These are phyloP conservation scores for Neoarthrinium moseri DNA, from an alignment of 2,329 filamentous ascomycete genomes.

Conservation along the genomic window DNA sequence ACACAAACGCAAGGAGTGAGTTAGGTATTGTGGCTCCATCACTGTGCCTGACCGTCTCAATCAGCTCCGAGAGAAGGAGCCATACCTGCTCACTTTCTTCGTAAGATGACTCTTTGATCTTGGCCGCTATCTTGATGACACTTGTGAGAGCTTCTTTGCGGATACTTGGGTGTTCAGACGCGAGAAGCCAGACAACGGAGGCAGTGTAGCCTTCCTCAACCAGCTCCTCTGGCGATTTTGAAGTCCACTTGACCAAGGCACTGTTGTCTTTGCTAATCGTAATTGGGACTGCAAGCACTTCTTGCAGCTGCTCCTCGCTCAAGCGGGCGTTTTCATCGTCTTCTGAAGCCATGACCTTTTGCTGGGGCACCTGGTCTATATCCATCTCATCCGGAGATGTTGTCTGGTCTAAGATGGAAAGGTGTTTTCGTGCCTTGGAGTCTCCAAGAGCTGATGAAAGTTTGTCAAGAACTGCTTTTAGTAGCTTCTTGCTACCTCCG, in stretches of 20 bases:
- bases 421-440: conserved; percentile 33
- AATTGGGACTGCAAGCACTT: conserved; percentile 50
- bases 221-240: conserved; percentile 75
- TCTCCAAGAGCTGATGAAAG: conserved; percentile 34
- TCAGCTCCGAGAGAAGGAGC: conserved; percentile 75
- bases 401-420: conserved; percentile 18
- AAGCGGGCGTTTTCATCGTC: conserved; percentile 18
- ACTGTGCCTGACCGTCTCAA: conserved; percentile 64
- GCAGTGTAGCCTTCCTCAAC: conserved; percentile 74
- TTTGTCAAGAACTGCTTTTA: conserved; percentile 43
- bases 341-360: neutral
- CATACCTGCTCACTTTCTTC: conserved; percentile 76
- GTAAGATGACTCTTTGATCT: conserved; percentile 67
- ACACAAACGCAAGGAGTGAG: conserved; percentile 73
- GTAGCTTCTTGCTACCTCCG: conserved; percentile 45
- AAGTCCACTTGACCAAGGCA: conserved; percentile 63
- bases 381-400: conserved; percentile 4
- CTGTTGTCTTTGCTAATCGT: conserved; percentile 51
- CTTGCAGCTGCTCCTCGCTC: conserved; percentile 44
- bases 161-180: conserved; percentile 72
- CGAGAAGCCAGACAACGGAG: conserved; percentile 71
- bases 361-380: neutral
- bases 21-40: conserved; percentile 53
- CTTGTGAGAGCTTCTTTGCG: conserved; percentile 74
- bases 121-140: conserved; percentile 63